Percentiles rank a stretch among this genome's conserved stretches.
Evolutionary conservation across 768 basidiomycete species (phyloP).

Genomic region (Lactifluus hygrophoroides): DNA sequence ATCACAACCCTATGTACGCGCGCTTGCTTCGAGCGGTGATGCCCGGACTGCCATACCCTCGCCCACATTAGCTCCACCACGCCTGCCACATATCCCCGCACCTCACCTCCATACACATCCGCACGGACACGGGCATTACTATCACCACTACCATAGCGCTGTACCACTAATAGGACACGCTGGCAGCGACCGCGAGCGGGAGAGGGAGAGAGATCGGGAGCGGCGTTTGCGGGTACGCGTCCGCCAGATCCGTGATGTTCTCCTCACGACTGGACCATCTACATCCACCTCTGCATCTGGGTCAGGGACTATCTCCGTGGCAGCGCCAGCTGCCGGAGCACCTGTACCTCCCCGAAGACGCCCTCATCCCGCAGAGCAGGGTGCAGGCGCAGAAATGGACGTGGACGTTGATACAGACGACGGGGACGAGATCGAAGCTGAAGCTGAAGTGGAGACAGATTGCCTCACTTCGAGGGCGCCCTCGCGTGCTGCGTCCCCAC

Average conservation of each 20-base stretch:
- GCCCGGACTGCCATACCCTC: background rate
- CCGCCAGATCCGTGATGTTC: conserved; percentile 8
- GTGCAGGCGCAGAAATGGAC: conserved; percentile 21
- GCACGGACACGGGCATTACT: conserved; percentile 7
- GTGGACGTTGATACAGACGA: conserved; percentile 30
- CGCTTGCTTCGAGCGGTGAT: background rate
- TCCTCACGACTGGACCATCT: background rate
- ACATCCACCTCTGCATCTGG: background rate
- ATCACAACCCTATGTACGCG: conserved; percentile 7
- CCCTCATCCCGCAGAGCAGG: conserved; percentile 15
- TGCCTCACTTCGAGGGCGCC: conserved; percentile 43
- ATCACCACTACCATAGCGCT: conserved; percentile 9
- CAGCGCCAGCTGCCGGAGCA: background rate
- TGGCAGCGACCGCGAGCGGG: background rate
- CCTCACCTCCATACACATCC: conserved; percentile 6
- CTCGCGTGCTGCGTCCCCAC: conserved; percentile 39
- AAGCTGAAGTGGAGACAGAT: conserved; percentile 43
- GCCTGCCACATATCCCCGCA: background rate
- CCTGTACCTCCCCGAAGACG: conserved; percentile 1
- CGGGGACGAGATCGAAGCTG: conserved; percentile 28
- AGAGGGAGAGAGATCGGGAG: background rate
- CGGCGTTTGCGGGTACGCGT: conserved; percentile 9
- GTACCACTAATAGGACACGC: background rate
- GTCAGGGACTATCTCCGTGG: background rate
- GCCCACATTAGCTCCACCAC: background rate